Base-by-base conservation (phyloP, 352 stramenopile species). In the Phytophthora hibernalis region DNA sequence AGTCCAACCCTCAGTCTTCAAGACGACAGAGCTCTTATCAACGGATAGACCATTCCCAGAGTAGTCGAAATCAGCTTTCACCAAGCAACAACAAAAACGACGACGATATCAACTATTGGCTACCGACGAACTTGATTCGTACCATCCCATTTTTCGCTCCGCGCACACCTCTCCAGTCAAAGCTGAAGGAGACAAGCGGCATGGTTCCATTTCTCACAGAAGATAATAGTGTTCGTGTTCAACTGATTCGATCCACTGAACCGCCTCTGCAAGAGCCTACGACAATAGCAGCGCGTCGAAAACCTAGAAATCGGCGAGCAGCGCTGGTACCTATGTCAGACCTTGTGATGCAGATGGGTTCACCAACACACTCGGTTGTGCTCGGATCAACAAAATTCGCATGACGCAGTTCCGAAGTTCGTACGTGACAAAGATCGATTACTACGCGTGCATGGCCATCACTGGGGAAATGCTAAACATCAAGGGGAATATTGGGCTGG, bases 361-460 rank as follows among this genome's bases (percentile, higher is more conserved):
- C 63, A 15, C 68, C 68, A 10, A 52, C 72, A 3, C 82, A 91
- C 37, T 81, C 75, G 1, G 45, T 93, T 24, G 51, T 91, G 10
- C 59, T 95, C 0, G 87, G 87, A 0, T 87, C 82, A 1, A 93
- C 87, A 90, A 86, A 48, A 85, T 95, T 31, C 85, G 83, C 3
- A 82, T 95, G 73, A 82, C 83, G 7, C 85, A 92, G 45, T 95
- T 95, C 40, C 85, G 83, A 54, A 92, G 82, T 24, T 82, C 85
- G n/a, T 93, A 90, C 48, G 83, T 93, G 24, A 93, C 87, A 5
- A 95, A 93, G 60, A 83, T 91, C 22, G 87, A 95, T 62, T 91
- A 93, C 42, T 93, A 93, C 52, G 85, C 87, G 0, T 93, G 85
- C 48, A 92, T 95, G 85, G 82, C 83, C 11, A 80, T 93, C 26